phyloP scores from a whole-genome alignment of 768 basidiomycete genomes.

The Boletus edulis region DNA sequence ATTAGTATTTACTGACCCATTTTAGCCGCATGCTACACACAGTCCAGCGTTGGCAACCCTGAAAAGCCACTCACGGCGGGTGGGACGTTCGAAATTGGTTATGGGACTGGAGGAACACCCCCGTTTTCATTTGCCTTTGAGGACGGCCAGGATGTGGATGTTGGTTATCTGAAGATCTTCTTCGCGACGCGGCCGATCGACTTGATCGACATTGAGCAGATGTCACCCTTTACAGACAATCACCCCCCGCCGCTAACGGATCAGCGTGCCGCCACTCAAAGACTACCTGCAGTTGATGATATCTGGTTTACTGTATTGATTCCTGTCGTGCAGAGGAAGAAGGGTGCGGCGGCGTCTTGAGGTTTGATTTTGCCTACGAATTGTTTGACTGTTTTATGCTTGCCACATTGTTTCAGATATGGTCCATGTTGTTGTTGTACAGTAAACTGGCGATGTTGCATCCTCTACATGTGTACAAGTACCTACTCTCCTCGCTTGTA shows the following conservation, averaged over 20 bases:
- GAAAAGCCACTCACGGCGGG: conserved; percentile 4
- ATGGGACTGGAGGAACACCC: conserved; percentile 34
- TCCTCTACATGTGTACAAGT: too few relatives aligned
- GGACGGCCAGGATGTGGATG: conserved; percentile 32
- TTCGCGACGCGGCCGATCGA: conserved; percentile 36
- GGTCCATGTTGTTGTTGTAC: too few relatives aligned
- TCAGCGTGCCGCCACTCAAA: background rate
- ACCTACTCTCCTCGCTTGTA: too few relatives aligned
- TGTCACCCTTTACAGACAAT: conserved; percentile 28
- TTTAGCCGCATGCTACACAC: conserved; percentile 12
- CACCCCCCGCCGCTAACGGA: background rate
- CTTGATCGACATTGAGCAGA: conserved; percentile 34
- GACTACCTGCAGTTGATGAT: background rate
- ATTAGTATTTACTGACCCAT: background rate
- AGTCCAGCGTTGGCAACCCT: background rate
- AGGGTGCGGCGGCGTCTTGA: too few relatives aligned
- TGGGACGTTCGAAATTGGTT: conserved; percentile 35
- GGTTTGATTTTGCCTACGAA: too few relatives aligned
- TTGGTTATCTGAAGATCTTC: conserved; percentile 45
- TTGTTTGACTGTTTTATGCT: too few relatives aligned
- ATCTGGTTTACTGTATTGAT: background rate
- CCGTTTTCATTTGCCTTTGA: conserved; percentile 35
- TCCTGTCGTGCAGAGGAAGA: background rate
- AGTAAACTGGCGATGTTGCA: too few relatives aligned
- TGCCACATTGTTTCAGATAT: too few relatives aligned